Evolutionary conservation across 257 asterid genomes (phyloP).

Genomic region (Leptodermis oblonga): DNA sequence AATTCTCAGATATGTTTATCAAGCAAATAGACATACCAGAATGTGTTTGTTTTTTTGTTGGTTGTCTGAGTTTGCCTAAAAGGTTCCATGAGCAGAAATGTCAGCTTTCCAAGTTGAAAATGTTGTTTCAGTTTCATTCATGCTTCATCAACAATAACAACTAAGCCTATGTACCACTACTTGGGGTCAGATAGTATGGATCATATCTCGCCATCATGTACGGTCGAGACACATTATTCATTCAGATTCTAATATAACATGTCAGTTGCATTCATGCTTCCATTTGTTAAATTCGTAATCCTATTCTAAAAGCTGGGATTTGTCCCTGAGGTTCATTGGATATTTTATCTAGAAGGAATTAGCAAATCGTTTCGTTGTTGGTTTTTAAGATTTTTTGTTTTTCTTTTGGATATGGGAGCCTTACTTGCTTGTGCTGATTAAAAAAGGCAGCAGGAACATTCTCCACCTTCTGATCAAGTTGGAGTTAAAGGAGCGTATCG

Average conservation of each 20-base stretch:
- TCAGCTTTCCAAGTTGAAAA: not conserved
- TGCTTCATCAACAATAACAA: no score
- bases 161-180: no score
- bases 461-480: conserved; percentile 36
- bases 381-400: conserved; percentile 9
- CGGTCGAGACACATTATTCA: no score
- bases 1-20: not conserved
- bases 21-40: not conserved
- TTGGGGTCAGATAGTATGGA: no score
- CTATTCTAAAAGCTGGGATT: not conserved
- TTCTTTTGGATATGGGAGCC: conserved; percentile 27
- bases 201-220: no score
- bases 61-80: not conserved
- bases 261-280: not conserved
- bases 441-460: conserved; percentile 68
- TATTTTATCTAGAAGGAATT: not conserved
- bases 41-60: not conserved
- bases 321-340: not conserved
- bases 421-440: conserved; percentile 61
- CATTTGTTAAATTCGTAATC: not conserved
- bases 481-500: conserved; percentile 63
- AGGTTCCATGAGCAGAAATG: not conserved
- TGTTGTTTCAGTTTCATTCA: no score
- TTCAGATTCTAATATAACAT: no score
- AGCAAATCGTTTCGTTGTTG: not conserved